Evolutionary conservation across 1,284 basidiomycete species (phyloP).

Genomic region (Sphagnurus paluster): DNA sequence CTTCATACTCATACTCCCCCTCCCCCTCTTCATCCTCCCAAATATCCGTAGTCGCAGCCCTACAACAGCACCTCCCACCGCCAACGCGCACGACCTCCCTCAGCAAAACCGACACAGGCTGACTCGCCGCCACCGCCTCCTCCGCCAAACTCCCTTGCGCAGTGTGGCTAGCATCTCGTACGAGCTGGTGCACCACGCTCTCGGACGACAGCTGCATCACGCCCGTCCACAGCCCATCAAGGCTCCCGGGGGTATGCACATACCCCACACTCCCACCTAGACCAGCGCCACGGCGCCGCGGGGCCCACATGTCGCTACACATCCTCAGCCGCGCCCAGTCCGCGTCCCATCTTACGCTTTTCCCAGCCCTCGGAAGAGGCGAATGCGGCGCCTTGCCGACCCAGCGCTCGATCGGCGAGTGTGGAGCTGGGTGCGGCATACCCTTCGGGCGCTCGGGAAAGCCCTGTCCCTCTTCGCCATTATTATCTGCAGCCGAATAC

Average conservation of each 20-base stretch:
- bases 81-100: too few relatives aligned
- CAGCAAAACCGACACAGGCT: too few relatives aligned
- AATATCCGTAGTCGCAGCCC: too few relatives aligned
- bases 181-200: conserved; percentile 1
- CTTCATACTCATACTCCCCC: background rate
- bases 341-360: conserved; percentile 51
- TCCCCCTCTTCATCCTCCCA: conserved; percentile 30
- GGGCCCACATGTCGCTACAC: conserved; percentile 42
- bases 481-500: conserved; percentile 5
- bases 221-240: conserved; percentile 62
- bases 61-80: too few relatives aligned
- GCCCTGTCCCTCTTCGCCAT: background rate
- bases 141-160: background rate
- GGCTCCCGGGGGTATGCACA: conserved; percentile 49
- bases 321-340: conserved; percentile 57
- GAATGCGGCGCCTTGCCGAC: conserved; percentile 18
- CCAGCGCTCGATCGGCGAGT: conserved; percentile 11
- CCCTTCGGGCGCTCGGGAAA: conserved; percentile 4
- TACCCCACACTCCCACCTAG: conserved; percentile 41
- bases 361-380: conserved; percentile 8
- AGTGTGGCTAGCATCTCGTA: background rate
- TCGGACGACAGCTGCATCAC: conserved; percentile 49
- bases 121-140: too few relatives aligned
- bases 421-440: background rate
- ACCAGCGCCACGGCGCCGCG: too few relatives aligned